A percentile compares a stretch with the other conserved stretches of the same genome.
These are phyloP conservation scores for Arxiozyma bovina DNA, from an alignment of 1,139 yeast genomes.

Conservation along the genomic window DNA sequence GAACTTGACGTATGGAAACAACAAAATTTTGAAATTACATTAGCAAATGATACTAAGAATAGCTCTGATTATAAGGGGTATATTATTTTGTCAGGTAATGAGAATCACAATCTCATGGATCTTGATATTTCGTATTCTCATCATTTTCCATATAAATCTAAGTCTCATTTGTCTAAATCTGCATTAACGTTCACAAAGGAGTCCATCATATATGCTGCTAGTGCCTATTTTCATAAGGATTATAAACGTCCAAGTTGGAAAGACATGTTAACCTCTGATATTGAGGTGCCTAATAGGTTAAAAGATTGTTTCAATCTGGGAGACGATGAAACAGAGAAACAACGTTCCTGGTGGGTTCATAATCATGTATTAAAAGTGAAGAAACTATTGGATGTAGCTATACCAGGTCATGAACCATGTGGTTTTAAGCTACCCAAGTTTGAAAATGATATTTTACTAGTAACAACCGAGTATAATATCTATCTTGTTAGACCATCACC, in stretches of 20 bases:
- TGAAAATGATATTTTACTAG: conserved; percentile 16
- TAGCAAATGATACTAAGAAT: not conserved
- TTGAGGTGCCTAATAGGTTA: not conserved
- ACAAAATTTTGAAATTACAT: not conserved
- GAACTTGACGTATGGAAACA: not conserved
- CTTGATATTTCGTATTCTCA: not conserved
- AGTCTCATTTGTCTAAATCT: not conserved
- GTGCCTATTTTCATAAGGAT: not conserved
- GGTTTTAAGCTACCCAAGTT: conserved; percentile 16
- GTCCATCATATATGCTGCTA: not conserved
- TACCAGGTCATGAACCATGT: conserved; percentile 8
- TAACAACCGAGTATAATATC: conserved; percentile 15
- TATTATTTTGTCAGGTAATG: not conserved
- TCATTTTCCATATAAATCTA: not conserved
- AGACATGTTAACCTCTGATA: not conserved
- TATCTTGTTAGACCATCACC: conserved; percentile 20
- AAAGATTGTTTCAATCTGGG: not conserved
- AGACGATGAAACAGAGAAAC: not conserved
- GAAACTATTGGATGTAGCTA: conserved; percentile 8
- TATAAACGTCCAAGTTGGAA: not conserved
- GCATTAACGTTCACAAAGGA: not conserved
- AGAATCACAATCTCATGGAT: too few relatives aligned
- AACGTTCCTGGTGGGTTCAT: conserved; percentile 13
- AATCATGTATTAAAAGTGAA: conserved; percentile 17
- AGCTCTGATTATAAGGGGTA: not conserved